A percentile compares a stretch with the other conserved stretches of the same genome.
Evolutionary conservation across 2,329 filamentous ascomycete genomes (phyloP).

Genomic region (Talaromyces atroroseus): DNA sequence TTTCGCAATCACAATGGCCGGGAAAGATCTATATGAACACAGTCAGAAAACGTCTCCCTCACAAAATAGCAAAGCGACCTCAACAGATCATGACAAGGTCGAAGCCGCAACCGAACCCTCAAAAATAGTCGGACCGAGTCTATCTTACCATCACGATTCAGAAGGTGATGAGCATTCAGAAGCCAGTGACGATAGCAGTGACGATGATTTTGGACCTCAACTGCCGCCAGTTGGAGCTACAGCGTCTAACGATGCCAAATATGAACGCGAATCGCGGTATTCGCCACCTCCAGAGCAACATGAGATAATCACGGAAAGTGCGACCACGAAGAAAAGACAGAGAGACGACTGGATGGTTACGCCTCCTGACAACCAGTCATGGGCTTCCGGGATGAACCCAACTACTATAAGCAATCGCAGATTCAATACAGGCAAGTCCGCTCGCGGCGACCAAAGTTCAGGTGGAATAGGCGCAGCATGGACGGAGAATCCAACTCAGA

Average conservation of each 20-base stretch:
- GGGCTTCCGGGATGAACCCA: conserved; percentile 63
- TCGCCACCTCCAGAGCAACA: background rate
- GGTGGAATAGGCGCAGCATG: conserved; percentile 57
- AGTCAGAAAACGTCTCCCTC: background rate
- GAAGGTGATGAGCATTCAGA: conserved; percentile 19
- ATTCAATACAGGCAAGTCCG: conserved; percentile 66
- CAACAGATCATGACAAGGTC: background rate
- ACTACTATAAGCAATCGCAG: conserved; percentile 74
- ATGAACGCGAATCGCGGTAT: background rate
- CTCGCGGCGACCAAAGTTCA: conserved; percentile 40
- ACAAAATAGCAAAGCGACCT: background rate
- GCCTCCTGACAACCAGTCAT: conserved; percentile 53
- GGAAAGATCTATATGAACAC: background rate
- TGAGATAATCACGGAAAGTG: background rate
- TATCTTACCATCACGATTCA: conserved; percentile 37
- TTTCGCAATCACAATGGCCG: background rate
- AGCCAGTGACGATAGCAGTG: conserved; percentile 34
- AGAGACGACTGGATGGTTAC: conserved; percentile 79
- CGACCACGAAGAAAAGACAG: conserved; percentile 3
- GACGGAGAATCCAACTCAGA: conserved; percentile 87
- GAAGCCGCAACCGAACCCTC: background rate
- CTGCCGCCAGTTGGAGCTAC: conserved; percentile 17
- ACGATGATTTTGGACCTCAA: conserved; percentile 33
- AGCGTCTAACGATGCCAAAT: background rate
- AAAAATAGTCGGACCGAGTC: conserved; percentile 49